Base-by-base conservation (phyloP, 352 stramenopile species). In the Globisporangium okanoganense region DNA sequence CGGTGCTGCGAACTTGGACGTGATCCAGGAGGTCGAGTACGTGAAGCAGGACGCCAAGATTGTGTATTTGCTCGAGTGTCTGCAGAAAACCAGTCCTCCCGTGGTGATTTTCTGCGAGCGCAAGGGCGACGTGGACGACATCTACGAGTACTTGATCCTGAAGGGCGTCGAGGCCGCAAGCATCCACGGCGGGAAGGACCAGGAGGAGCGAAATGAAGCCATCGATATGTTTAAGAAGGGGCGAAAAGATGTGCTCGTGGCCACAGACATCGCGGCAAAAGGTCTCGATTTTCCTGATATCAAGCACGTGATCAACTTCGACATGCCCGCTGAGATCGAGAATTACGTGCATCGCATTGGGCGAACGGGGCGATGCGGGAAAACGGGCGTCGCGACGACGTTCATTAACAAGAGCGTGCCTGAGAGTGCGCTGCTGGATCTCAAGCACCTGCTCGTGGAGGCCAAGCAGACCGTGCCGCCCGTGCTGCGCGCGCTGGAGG, bases 291-390 rank as follows among this genome's bases (percentile, higher is more conserved):
- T 99, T 61, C 90, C 96, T 0, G 94, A 99, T 70, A 99, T 99
- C 69, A 97, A 99, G 74, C 97, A 99, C 72, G 97, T 99, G 16
- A 99, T 99, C 64, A 99, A 99, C 73, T 99, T 99, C 69, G 97
- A 99, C 75, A 99, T 99, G 97, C 97, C 97, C 0, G 84, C 81
- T 41, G 96, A 99, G 73, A 99, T 99, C 68, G 97, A 99, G 76
- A 99, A 99, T 73, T 99, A 99, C 73, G 97, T 99, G 40, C 97
- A 99, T 92, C 85, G 97, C 56, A 99, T 99, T 65, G 97, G 97
- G 45, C 95, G 97, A 60, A 99, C 97, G 9, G 97, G 97, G 40
- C 96, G 97, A 40, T 98, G 95, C 67, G 97, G 97, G 10, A 99
- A 99, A 71, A 99, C 97, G 2, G 85, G 85, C 35, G 96, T 99